Percentiles rank a stretch among this genome's conserved stretches.
phyloP scores from a whole-genome alignment of 2,329 filamentous ascomycete genomes.

The Lasiodiplodia citricola region DNA sequence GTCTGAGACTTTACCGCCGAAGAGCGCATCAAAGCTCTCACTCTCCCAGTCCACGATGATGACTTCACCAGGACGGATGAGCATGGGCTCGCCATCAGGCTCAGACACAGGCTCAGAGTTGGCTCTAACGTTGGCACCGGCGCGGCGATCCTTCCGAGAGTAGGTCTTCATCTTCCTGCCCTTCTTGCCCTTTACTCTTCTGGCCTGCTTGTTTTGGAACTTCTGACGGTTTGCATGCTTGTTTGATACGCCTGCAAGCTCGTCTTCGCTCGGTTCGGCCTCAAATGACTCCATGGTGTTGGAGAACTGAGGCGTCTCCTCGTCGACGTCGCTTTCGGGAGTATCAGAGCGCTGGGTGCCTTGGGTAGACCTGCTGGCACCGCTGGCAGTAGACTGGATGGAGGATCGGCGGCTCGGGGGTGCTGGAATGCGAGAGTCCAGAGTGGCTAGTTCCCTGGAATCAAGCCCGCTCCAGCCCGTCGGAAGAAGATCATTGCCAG shows the following conservation, averaged over 20 bases:
- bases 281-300: conserved; percentile 37
- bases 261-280: conserved; percentile 43
- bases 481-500: conserved; percentile 64
- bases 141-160: conserved; percentile 35
- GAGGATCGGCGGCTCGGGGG: conserved; percentile 41
- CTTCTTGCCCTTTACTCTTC: conserved; percentile 37
- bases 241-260: conserved; percentile 36
- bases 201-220: conserved; percentile 30
- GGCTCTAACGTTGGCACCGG: conserved; percentile 1
- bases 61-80: conserved; percentile 81
- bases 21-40: conserved; percentile 73
- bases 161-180: conserved; percentile 38
- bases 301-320: conserved; percentile 38
- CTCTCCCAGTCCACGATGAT: conserved; percentile 86
- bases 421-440: conserved; percentile 53
- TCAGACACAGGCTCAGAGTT: conserved; percentile 37
- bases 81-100: conserved; percentile 59
- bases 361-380: conserved; percentile 4
- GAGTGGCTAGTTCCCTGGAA: conserved; percentile 61
- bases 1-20: conserved; percentile 53
- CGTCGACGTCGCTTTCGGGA: conserved; percentile 39
- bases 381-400: conserved; percentile 37
- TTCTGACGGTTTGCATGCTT: conserved; percentile 39
- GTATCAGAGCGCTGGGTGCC: conserved; percentile 12
- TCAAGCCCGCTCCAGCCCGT: conserved; percentile 71